These are phyloP conservation scores for Phlegmacium glaucopus DNA, from an alignment of 768 basidiomycete species.

Conservation along the genomic window DNA sequence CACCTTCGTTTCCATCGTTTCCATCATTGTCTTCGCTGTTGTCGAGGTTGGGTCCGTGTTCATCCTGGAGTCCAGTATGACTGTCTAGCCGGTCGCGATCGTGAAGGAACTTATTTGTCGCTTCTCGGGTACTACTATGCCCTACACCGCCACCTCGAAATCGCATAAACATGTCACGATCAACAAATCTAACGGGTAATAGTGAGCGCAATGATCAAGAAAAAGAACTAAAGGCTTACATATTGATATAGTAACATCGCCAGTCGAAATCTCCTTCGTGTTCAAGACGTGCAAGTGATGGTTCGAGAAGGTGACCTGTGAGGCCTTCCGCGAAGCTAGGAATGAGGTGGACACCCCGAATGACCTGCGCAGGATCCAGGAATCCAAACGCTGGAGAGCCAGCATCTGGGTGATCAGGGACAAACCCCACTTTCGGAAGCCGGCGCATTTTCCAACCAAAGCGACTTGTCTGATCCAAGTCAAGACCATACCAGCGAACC, in stretches of 20 bases:
- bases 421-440: constrained; percentile 35
- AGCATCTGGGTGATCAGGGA: constrained; percentile 16
- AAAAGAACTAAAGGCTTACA: constrained; percentile 30
- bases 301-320: constrained; percentile 14
- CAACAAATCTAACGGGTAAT: constrained; percentile 24
- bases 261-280: constrained; percentile 25
- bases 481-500: constrained; percentile 13
- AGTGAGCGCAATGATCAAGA: neutral
- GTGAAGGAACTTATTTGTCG: neutral
- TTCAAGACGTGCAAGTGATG: constrained; percentile 10
- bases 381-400: constrained; percentile 36
- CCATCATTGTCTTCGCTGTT: no score
- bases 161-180: constrained; percentile 33
- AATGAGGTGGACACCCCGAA: no score
- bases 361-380: constrained; percentile 35
- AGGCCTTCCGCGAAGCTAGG: constrained; percentile 24
- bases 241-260: constrained; percentile 31
- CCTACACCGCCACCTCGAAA: constrained; percentile 29
- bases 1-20: no score
- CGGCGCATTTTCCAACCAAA: constrained; percentile 28
- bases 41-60: no score
- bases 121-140: constrained; percentile 12
- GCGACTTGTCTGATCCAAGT: constrained; percentile 21
- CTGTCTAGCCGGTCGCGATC: no score
- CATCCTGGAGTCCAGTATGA: no score